These are phyloP conservation scores for Exophiala alcalophila DNA, from an alignment of 2,329 filamentous ascomycete genomes.

Conservation along the genomic window DNA sequence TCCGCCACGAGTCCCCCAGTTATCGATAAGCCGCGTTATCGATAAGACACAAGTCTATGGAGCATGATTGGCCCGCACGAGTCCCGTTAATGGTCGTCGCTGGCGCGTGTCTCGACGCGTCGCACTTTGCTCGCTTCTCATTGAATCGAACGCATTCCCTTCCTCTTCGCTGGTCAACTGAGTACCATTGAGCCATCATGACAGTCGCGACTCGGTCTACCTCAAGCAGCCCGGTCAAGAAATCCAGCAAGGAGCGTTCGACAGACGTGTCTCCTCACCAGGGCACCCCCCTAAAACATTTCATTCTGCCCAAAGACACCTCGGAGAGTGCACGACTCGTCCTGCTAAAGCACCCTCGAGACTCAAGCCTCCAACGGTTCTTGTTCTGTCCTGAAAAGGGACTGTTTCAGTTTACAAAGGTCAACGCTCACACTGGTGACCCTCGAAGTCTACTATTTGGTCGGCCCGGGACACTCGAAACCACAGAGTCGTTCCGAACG, in stretches of 20 bases:
- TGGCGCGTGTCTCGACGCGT: conserved; percentile 11
- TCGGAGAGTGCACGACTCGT: conserved; percentile 55
- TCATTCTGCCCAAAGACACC: conserved; percentile 55
- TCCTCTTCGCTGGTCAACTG: too few species aligned
- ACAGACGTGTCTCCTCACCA: conserved; percentile 8
- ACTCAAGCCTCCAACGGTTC: conserved; percentile 49
- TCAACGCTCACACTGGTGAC: conserved; percentile 50
- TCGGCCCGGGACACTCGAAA: background rate
- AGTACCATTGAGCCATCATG: too few species aligned
- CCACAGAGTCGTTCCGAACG: conserved; percentile 26
- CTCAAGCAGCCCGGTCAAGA: conserved; percentile 27
- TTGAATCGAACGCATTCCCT: too few species aligned
- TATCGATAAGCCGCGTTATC: too few species aligned
- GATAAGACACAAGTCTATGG: too few species aligned
- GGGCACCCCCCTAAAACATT: conserved; percentile 48
- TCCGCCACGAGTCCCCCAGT: too few species aligned
- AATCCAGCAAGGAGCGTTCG: conserved; percentile 3
- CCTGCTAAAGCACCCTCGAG: conserved; percentile 55
- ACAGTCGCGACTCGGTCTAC: conserved; percentile 23
- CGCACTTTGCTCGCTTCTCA: conserved; percentile 6
- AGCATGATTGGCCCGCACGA: too few species aligned
- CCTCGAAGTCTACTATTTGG: conserved; percentile 57
- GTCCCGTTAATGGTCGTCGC: too few species aligned
- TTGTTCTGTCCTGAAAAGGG: conserved; percentile 58
- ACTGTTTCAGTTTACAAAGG: conserved; percentile 60